phyloP scores from a whole-genome alignment of 306 rosid genomes.

The Myrica gale region DNA sequence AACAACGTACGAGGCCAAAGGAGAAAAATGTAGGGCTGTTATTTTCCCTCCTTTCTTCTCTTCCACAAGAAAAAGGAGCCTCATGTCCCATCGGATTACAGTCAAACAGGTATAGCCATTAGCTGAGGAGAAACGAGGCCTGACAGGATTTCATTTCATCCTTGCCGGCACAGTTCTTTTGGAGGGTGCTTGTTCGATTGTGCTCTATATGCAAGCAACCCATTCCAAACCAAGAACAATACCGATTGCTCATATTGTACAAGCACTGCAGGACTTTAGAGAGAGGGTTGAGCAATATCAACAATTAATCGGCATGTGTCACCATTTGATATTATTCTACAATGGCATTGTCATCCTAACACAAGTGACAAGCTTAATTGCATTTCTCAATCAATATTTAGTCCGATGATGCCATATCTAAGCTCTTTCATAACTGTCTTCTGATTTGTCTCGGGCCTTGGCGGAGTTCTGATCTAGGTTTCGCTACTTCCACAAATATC shows the following conservation, averaged over 20 bases:
- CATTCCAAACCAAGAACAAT: not conserved
- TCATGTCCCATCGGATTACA: not conserved
- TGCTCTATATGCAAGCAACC: no score
- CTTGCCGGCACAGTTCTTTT: not conserved
- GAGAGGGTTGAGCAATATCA: not conserved
- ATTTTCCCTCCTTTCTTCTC: not conserved
- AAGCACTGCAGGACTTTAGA: not conserved
- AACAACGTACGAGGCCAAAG: not conserved
- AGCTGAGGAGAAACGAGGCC: not conserved
- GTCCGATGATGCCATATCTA: not conserved
- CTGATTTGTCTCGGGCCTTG: conserved; percentile 41
- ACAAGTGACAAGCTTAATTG: not conserved
- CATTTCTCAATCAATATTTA: not conserved
- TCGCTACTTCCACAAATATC: conserved; percentile 90
- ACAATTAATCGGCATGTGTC: not conserved
- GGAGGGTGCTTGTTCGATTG: no score
- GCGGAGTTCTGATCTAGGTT: conserved; percentile 61
- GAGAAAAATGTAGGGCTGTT: not conserved
- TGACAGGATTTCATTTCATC: not conserved
- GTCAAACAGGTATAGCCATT: not conserved
- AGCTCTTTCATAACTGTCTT: conserved; percentile 24
- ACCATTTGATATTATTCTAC: not conserved
- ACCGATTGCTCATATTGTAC: not conserved
- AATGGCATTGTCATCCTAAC: not conserved
- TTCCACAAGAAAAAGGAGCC: not conserved